Evolutionary conservation across 495 filamentous ascomycete genomes (phyloP).

Genomic region (Podospora pseudocomata): DNA sequence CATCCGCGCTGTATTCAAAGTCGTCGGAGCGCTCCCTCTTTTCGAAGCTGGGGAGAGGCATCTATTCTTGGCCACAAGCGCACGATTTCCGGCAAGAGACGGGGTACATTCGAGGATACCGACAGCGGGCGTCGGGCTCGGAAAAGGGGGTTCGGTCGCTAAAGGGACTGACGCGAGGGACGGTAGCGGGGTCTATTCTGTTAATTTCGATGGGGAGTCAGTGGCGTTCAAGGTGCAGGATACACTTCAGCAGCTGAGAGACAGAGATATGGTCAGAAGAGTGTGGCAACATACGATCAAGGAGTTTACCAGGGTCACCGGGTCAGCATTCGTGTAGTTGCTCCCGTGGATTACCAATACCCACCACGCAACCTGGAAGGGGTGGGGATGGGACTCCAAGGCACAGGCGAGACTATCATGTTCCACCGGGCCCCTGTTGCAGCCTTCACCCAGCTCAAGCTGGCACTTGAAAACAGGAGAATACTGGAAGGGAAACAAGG

Average conservation of each 20-base stretch:
- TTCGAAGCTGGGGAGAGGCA: slow-evolving; percentile 54
- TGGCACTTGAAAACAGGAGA: no score
- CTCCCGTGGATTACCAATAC: background rate
- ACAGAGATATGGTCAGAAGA: slow-evolving; percentile 41
- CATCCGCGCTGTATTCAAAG: slow-evolving; percentile 9
- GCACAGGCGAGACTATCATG: no score
- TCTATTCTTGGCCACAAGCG: slow-evolving; percentile 52
- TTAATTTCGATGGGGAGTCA: slow-evolving; percentile 45
- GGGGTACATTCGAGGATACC: background rate
- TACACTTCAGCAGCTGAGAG: slow-evolving; percentile 37
- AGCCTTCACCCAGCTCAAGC: no score
- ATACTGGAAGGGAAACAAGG: no score
- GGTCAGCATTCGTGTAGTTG: slow-evolving; percentile 19
- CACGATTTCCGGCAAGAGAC: slow-evolving; percentile 40
- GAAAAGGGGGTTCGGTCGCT: slow-evolving; percentile 30
- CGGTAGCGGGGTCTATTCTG: slow-evolving; percentile 52
- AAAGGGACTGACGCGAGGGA: slow-evolving; percentile 43
- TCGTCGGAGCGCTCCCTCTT: slow-evolving; percentile 20
- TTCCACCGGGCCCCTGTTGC: no score
- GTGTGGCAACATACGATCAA: slow-evolving; percentile 50
- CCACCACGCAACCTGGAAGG: background rate
- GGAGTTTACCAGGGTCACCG: slow-evolving; percentile 42
- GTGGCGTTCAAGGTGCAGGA: slow-evolving; percentile 31
- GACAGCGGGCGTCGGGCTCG: slow-evolving; percentile 31
- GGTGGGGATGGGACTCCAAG: no score